These are phyloP conservation scores for Gossypium longicalyx DNA, from an alignment of 345 rosid species.

Conservation along the genomic window DNA sequence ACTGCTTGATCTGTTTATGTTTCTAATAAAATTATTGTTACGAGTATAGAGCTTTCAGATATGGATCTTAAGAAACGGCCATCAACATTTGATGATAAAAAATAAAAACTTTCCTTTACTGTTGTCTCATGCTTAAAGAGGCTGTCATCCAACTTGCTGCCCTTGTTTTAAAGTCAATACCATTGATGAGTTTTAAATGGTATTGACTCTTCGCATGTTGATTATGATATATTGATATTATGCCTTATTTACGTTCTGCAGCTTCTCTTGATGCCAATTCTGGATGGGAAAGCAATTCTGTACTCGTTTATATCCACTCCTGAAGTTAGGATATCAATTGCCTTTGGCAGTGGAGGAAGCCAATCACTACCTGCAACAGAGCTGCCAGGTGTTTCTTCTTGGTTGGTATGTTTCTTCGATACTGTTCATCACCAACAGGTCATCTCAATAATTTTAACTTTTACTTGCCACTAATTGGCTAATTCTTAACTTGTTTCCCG, in stretches of 20 bases:
- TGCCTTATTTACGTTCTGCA: conserved; percentile 33
- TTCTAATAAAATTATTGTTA: background rate
- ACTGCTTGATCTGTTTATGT: background rate
- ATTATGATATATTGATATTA: conserved; percentile 9
- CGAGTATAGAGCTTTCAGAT: background rate
- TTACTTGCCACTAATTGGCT: background rate
- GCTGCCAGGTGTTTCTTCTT: conserved; percentile 94
- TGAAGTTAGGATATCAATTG: conserved; percentile 82
- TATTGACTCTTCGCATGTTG: background rate
- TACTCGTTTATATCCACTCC: conserved; percentile 83
- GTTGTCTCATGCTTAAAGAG: background rate
- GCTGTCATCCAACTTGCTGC: background rate
- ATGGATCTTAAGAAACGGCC: background rate
- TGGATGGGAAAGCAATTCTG: conserved; percentile 77
- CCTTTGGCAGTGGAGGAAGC: conserved; percentile 97
- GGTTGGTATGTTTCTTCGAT: conserved; percentile 63
- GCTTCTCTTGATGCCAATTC: conserved; percentile 79
- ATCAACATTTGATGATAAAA: background rate
- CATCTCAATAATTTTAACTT: background rate
- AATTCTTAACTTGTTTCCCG: background rate
- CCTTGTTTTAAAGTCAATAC: background rate
- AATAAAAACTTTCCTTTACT: background rate
- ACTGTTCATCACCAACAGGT: background rate
- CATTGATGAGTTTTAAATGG: conserved; percentile 11
- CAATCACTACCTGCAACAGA: conserved; percentile 90